Evolutionary conservation across 441 rosid species (phyloP).

Genomic region (Omphalea diandra): DNA sequence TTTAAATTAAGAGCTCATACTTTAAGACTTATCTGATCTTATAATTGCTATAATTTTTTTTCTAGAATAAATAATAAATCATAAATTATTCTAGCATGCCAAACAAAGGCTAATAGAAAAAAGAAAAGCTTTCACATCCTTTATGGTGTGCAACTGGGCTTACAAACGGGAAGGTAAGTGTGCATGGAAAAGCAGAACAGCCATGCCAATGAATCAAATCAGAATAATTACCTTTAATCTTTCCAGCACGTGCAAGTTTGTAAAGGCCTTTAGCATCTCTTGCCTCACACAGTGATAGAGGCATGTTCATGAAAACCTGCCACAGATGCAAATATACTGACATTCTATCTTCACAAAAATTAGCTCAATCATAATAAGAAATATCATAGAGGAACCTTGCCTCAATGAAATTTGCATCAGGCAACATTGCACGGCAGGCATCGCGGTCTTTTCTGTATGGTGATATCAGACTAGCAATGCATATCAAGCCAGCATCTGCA

Average conservation of each 20-base stretch:
- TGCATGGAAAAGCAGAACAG: background rate
- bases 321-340: slow-evolving; percentile 12
- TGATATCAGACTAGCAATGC: slow-evolving; percentile 91
- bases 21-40: too few relatives aligned
- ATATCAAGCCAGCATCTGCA: slow-evolving; percentile 86
- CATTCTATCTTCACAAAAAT: slow-evolving; percentile 8
- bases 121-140: too few relatives aligned
- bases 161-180: background rate
- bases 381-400: slow-evolving; percentile 36
- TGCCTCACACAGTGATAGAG: slow-evolving; percentile 71
- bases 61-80: too few relatives aligned
- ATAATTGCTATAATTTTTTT: too few relatives aligned
- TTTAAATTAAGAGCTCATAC: too few relatives aligned
- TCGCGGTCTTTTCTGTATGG: slow-evolving; percentile 85
- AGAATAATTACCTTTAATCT: slow-evolving; percentile 74
- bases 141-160: background rate
- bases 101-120: too few relatives aligned
- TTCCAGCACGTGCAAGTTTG: slow-evolving; percentile 89
- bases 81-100: too few relatives aligned
- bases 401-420: slow-evolving; percentile 64
- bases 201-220: background rate
- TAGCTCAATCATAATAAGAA: slow-evolving; percentile 7
- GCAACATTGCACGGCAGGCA: slow-evolving; percentile 77
- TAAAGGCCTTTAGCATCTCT: slow-evolving; percentile 89
- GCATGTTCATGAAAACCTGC: slow-evolving; percentile 89